Conservation (phyloP, 768 basidiomycete species). For the Ramaria sp. region DNA sequence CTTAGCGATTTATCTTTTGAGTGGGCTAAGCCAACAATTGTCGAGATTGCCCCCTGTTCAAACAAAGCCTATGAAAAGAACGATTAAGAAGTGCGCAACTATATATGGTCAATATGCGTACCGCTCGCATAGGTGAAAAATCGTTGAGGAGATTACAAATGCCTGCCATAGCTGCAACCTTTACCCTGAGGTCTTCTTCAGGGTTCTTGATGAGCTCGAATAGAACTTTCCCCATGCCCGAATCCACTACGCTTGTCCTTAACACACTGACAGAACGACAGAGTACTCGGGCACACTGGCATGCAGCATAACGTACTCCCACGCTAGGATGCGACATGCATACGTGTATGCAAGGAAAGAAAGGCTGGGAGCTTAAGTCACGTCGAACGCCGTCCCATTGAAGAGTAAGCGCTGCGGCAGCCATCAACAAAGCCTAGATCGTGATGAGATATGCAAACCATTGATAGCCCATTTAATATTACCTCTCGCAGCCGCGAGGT, state of each 20-base stretch:
- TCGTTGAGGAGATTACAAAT: conserved; percentile 83
- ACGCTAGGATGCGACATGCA: conserved; percentile 51
- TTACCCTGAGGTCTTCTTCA: conserved; percentile 61
- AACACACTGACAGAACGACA: conserved; percentile 71
- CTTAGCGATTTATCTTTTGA: conserved; percentile 45
- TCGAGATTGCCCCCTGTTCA: conserved; percentile 52
- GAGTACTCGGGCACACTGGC: conserved; percentile 76
- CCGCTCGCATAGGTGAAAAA: conserved; percentile 69
- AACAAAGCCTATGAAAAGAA: conserved; percentile 36
- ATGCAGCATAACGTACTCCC: conserved; percentile 78
- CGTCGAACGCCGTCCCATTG: conserved; percentile 66
- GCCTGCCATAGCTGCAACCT: conserved; percentile 57
- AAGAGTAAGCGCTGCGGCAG: conserved; percentile 62
- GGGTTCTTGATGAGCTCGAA: conserved; percentile 45
- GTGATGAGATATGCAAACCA: not conserved
- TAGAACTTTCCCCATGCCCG: conserved; percentile 63
- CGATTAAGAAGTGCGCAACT: not conserved
- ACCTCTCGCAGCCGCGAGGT: conserved; percentile 56
- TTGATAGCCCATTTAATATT: not conserved
- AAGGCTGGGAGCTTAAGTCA: conserved; percentile 46
- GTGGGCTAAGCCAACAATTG: conserved; percentile 49
- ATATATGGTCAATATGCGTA: conserved; percentile 25
- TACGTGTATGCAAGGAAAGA: conserved; percentile 39
- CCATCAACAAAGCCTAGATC: conserved; percentile 57
- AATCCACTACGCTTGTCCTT: conserved; percentile 77